Conservation (phyloP, 179 eudicot species). For the Amaranthus tricolor region DNA sequence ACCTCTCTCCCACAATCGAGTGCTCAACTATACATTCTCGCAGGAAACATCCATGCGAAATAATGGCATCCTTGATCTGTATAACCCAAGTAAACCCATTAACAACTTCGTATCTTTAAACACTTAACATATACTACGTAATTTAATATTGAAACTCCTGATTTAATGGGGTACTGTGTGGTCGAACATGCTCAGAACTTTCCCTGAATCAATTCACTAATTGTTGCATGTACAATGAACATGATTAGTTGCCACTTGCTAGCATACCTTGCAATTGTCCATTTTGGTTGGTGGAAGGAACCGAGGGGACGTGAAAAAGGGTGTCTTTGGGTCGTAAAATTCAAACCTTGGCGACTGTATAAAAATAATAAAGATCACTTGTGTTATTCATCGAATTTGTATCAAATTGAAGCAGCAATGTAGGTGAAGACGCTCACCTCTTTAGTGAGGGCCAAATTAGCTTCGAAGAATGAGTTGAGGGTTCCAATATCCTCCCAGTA, state of each 20-base stretch:
- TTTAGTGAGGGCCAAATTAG: conserved; percentile 80
- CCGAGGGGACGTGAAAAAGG: conserved; percentile 69
- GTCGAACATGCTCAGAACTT: no score
- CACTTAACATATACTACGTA: no score
- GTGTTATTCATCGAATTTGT: conserved; percentile 2
- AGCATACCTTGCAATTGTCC: conserved; percentile 61
- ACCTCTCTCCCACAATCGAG: conserved; percentile 87
- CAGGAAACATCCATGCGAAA: conserved; percentile 93
- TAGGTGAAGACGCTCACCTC: conserved; percentile 45
- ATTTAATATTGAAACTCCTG: background rate
- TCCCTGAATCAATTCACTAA: background rate
- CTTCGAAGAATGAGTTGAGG: conserved; percentile 68
- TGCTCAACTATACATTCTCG: conserved; percentile 67
- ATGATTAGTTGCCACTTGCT: background rate
- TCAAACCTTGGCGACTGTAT: conserved; percentile 68
- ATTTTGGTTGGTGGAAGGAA: conserved; percentile 82
- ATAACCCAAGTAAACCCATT: conserved; percentile 15
- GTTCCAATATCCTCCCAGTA: conserved; percentile 98
- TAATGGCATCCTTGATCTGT: conserved; percentile 87
- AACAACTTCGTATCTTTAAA: background rate
- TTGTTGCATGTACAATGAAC: background rate
- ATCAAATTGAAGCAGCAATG: background rate
- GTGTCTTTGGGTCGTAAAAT: conserved; percentile 74
- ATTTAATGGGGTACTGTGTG: no score
- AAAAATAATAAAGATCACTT: background rate